phyloP scores from a whole-genome alignment of 192 early-diverging fungal genomes.

The Funneliformis mosseae region DNA sequence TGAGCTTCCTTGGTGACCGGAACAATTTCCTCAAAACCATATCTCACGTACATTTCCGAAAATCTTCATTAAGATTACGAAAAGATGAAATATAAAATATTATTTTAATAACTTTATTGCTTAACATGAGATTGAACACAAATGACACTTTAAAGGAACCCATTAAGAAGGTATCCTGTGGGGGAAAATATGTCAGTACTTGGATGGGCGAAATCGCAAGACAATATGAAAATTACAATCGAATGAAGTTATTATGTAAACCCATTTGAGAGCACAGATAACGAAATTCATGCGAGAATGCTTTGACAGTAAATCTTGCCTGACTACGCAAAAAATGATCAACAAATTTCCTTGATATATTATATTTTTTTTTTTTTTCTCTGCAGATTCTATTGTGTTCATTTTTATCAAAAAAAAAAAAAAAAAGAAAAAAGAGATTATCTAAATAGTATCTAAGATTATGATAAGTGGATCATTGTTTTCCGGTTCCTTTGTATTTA shows the following conservation, averaged over 20 bases:
- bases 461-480: background rate
- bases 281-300: background rate
- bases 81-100: too few species aligned
- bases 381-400: background rate
- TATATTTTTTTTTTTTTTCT: background rate
- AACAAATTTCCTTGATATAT: background rate
- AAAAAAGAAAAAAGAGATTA: background rate
- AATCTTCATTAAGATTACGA: background rate
- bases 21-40: too few species aligned
- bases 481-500: background rate
- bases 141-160: background rate
- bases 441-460: background rate
- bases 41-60: background rate
- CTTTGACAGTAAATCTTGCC: conserved; percentile 1
- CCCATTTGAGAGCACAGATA: background rate
- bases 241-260: background rate
- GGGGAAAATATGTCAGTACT: background rate
- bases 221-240: background rate
- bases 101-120: too few species aligned
- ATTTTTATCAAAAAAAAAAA: background rate
- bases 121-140: background rate
- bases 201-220: background rate
- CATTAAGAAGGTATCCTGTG: background rate
- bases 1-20: too few species aligned
- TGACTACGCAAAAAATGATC: background rate